phyloP scores from a whole-genome alignment of 208 protist genomes.

The Leptomonas seymouri region DNA sequence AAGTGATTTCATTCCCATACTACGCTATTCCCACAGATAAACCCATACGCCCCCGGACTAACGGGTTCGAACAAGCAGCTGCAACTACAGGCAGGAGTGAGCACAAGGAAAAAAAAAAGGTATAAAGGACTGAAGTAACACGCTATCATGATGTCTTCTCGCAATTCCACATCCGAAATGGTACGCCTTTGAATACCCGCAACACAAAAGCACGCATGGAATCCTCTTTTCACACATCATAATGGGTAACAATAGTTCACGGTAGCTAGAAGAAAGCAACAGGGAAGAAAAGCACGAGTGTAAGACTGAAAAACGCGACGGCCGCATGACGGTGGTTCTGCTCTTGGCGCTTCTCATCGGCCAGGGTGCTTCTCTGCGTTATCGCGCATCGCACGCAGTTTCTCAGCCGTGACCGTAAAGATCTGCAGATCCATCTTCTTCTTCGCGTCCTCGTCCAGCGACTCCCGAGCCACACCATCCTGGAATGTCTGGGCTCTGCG shows the following conservation, averaged over 20 bases:
- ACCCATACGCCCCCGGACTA: neutral
- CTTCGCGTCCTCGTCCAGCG: conserved; percentile 69
- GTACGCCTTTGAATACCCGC: neutral
- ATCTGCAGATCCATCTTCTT: conserved; percentile 85
- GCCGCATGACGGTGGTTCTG: too few relatives aligned
- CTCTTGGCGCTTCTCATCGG: conserved; percentile 14
- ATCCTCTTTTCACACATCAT: neutral
- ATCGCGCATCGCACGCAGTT: conserved; percentile 72
- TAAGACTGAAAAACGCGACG: neutral
- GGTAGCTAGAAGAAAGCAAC: conserved; percentile 4
- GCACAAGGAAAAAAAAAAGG: neutral
- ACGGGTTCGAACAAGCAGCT: neutral
- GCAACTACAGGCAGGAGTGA: neutral
- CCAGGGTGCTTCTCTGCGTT: conserved; percentile 63
- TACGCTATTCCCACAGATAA: neutral
- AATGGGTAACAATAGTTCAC: neutral
- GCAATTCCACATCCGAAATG: too few relatives aligned
- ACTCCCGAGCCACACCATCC: conserved; percentile 79
- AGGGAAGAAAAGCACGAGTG: conserved; percentile 11
- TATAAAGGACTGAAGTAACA: neutral
- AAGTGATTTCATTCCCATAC: conserved; percentile 4
- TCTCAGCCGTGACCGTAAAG: conserved; percentile 82
- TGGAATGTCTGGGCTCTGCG: conserved; percentile 72
- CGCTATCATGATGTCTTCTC: neutral
- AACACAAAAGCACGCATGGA: neutral